Evolutionary conservation across 805 yeast species (phyloP), one percentile per base, ranked within the genome.

Genomic region (Sugiyamaella qingdaonensis): DNA sequence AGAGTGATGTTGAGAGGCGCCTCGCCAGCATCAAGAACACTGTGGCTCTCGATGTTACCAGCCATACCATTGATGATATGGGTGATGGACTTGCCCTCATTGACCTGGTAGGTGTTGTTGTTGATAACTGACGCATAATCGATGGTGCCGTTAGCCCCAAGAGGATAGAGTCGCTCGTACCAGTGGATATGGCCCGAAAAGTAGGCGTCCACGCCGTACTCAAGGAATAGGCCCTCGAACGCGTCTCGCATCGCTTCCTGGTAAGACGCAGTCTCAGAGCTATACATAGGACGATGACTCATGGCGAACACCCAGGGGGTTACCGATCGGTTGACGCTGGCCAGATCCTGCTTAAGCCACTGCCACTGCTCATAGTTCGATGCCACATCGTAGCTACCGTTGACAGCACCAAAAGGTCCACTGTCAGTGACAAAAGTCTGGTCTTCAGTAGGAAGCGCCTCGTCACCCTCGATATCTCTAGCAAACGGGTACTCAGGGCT

Each of bases 201-300:
- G 44, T 54, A 56, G 4, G 60, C 52, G 48, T 59, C 62, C 29
- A 59, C 62, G 10, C 53, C 55, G 41, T 60, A 37, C 41, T 55
- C 41, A 33, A 54, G 32, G 29, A 60, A 48, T 7, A 55, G 36
- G 9, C 29, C 43, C 49, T 60, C 61, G 36, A 60, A 60, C 2
- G 58, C 63, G 2, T 56, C 45, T 31, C 59, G 58, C 19, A 46
- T 52, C 14, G 27, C 47, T 14, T 16, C 27, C 31, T 53, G 50
- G 47, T 54, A 49, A 10, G 62, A 49, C 16, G 60, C 59, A 11
- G 56, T 57, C 27, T 58, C 35, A 19, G 63, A 49, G 18, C 56
- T 54, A 36, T 61, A 61, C 64, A 61, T 60, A 8, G 65, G 65
- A 16, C 65, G 46, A 48, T 61, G 65, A 11, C 56, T 58, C 16